Conservation (phyloP, 352 stramenopile species). For the Bremia lactucae region DNA sequence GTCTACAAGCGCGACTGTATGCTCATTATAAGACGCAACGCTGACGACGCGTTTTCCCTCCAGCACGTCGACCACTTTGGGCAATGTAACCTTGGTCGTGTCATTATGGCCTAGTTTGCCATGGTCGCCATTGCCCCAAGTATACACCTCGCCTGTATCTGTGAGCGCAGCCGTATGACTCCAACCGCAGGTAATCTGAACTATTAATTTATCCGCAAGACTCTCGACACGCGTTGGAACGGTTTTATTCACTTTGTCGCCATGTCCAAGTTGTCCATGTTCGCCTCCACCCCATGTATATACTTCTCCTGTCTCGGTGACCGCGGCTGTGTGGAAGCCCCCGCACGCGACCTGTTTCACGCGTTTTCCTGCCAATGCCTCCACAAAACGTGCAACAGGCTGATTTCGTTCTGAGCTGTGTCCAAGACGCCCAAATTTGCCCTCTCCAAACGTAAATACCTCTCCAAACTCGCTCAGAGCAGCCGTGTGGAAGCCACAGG, state of each 20-base stretch:
- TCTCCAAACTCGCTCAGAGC: slow-evolving; percentile 78
- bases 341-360: slow-evolving; percentile 84
- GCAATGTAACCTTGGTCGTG: slow-evolving; percentile 90
- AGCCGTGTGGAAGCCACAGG: slow-evolving; percentile 81
- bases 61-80: slow-evolving; percentile 87
- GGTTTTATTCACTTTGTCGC: slow-evolving; percentile 93
- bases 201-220: slow-evolving; percentile 80
- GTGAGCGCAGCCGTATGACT: slow-evolving; percentile 92
- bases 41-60: slow-evolving; percentile 89
- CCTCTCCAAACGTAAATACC: slow-evolving; percentile 90
- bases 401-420: slow-evolving; percentile 82
- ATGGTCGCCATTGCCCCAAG: slow-evolving; percentile 89
- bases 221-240: slow-evolving; percentile 87
- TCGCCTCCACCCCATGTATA: slow-evolving; percentile 86
- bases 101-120: slow-evolving; percentile 93
- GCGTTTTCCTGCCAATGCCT: slow-evolving; percentile 54
- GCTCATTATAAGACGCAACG: slow-evolving; percentile 96
- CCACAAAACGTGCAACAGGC: slow-evolving; percentile 57
- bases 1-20: slow-evolving; percentile 90
- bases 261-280: slow-evolving; percentile 93
- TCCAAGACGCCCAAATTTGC: slow-evolving; percentile 83
- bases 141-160: slow-evolving; percentile 87
- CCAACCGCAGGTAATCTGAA: slow-evolving; percentile 94
- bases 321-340: slow-evolving; percentile 80
- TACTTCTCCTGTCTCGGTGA: slow-evolving; percentile 78